These are phyloP conservation scores for Rhodotorula sp. DNA, from an alignment of 1,284 basidiomycete genomes.

Conservation along the genomic window DNA sequence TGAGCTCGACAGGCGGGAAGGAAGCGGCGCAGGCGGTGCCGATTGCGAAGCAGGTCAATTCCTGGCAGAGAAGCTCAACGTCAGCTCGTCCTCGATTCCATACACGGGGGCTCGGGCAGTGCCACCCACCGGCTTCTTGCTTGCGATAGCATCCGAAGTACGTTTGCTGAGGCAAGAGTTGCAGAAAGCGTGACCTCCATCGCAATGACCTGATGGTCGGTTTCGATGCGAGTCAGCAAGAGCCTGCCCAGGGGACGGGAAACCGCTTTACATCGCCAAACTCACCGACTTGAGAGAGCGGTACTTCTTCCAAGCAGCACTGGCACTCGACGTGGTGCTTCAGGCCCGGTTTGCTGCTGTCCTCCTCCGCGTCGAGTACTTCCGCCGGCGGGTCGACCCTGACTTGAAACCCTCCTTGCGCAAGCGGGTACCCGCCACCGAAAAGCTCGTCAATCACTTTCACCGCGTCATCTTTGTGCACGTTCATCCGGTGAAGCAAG, in stretches of 20 bases:
- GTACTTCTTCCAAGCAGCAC: conserved; percentile 40
- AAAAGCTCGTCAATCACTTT: neutral
- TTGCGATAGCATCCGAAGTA: conserved; percentile 36
- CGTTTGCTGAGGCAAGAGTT: conserved; percentile 32
- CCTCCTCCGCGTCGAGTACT: neutral
- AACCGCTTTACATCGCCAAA: too few species aligned
- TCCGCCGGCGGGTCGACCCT: neutral
- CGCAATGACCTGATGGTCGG: conserved; percentile 26
- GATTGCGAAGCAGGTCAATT: conserved; percentile 38
- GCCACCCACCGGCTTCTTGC: conserved; percentile 16
- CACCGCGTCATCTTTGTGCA: neutral
- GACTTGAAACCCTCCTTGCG: neutral
- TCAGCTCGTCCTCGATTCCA: neutral
- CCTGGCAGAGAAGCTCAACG: conserved; percentile 3
- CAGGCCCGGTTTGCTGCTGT: neutral
- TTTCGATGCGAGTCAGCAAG: neutral
- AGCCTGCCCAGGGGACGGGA: too few species aligned
- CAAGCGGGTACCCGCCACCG: neutral
- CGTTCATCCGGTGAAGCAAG: neutral
- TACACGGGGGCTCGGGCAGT: too few species aligned
- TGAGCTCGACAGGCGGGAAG: conserved; percentile 30
- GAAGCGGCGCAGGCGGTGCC: conserved; percentile 28
- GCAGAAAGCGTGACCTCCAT: conserved; percentile 42
- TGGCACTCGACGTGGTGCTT: conserved; percentile 38
- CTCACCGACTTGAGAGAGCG: conserved; percentile 6